These are phyloP conservation scores for Arachis stenosperma DNA, from an alignment of 306 rosid species.

Conservation along the genomic window DNA sequence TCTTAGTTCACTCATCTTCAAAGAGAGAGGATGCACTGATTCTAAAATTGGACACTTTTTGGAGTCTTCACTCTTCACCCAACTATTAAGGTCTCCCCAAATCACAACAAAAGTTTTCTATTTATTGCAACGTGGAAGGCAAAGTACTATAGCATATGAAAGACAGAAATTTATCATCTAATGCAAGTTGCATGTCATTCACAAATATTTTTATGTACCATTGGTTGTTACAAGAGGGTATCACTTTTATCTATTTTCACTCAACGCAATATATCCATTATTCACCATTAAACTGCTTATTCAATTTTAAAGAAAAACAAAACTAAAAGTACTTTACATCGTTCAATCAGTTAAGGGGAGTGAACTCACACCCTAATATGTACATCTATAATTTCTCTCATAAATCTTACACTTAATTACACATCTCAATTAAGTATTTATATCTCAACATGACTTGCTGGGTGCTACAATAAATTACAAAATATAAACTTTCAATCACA, in stretches of 20 bases:
- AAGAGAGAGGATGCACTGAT: not conserved
- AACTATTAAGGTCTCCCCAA: slow-evolving; percentile 40
- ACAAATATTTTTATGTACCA: too few relatives aligned
- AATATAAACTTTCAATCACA: slow-evolving; percentile 8
- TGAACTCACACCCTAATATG: too few relatives aligned
- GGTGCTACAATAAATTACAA: not conserved
- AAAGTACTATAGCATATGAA: slow-evolving; percentile 1
- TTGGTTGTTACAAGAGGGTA: too few relatives aligned
- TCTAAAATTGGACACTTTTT: not conserved
- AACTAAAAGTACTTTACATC: too few relatives aligned
- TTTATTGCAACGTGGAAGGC: slow-evolving; percentile 12
- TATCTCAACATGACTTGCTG: not conserved
- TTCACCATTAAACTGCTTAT: too few relatives aligned
- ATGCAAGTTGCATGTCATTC: not conserved
- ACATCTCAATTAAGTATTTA: not conserved
- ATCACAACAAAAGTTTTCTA: slow-evolving; percentile 35
- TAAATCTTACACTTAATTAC: too few relatives aligned
- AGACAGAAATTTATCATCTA: slow-evolving; percentile 3
- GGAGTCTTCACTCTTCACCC: not conserved
- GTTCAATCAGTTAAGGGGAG: too few relatives aligned
- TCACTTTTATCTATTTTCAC: too few relatives aligned
- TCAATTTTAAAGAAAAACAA: too few relatives aligned
- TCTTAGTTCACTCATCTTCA: not conserved
- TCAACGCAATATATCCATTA: too few relatives aligned
- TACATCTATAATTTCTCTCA: too few relatives aligned